A percentile compares a stretch with the other conserved stretches of the same genome.
phyloP scores from a whole-genome alignment of 805 yeast genomes.

The Kuraishia cidri region DNA sequence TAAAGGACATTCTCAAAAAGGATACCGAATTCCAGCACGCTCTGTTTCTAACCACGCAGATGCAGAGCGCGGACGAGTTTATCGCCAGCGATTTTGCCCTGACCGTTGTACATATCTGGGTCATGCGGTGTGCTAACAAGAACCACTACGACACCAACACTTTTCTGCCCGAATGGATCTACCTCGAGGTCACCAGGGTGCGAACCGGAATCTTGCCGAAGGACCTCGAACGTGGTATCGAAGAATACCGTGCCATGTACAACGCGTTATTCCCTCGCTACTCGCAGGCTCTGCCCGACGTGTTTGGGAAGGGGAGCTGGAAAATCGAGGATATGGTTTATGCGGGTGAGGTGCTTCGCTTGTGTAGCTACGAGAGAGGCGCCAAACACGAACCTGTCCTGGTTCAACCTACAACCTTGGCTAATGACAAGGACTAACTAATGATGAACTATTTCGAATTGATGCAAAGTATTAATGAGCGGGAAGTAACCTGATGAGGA shows the following conservation, averaged over 20 bases:
- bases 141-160: conserved; percentile 22
- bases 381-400: conserved; percentile 6
- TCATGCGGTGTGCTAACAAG: conserved; percentile 48
- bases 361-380: conserved; percentile 15
- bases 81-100: conserved; percentile 38
- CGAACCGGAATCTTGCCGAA: conserved; percentile 21
- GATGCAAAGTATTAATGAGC: background rate
- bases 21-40: conserved; percentile 36
- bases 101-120: conserved; percentile 53
- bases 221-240: conserved; percentile 26
- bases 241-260: conserved; percentile 44
- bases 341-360: conserved; percentile 25
- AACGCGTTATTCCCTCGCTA: conserved; percentile 22
- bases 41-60: conserved; percentile 47
- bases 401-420: background rate
- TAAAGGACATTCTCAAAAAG: conserved; percentile 28
- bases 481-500: conserved; percentile 1
- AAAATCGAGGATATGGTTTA: conserved; percentile 33
- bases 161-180: conserved; percentile 44
- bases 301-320: conserved; percentile 44
- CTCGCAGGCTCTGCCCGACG: conserved; percentile 13
- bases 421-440: background rate
- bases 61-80: conserved; percentile 43
- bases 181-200: background rate
- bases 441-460: background rate